Conservation (phyloP, 768 basidiomycete species). For the Rhizopogon sp. region DNA sequence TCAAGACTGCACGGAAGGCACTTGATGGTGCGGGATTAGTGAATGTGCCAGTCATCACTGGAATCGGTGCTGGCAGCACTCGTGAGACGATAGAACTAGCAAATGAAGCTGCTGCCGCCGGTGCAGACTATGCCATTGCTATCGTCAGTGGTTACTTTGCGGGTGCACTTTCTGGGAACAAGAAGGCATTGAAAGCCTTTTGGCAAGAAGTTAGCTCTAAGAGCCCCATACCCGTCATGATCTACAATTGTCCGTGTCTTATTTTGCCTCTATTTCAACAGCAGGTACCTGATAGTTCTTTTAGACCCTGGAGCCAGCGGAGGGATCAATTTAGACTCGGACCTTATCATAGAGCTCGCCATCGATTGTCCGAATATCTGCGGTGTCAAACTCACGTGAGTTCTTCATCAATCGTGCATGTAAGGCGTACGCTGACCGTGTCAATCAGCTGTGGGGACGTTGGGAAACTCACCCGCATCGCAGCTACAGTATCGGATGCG, state of each 20-base stretch:
- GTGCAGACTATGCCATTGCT: constrained; percentile 84
- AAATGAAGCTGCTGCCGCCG: constrained; percentile 74
- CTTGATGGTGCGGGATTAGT: constrained; percentile 62
- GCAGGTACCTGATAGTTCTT: not conserved
- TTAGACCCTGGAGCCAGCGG: constrained; percentile 82
- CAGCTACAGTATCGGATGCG: constrained; percentile 55
- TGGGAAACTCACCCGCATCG: constrained; percentile 85
- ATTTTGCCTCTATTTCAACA: constrained; percentile 2
- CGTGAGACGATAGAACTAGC: constrained; percentile 75
- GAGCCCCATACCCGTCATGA: constrained; percentile 82
- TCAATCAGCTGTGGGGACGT: constrained; percentile 76
- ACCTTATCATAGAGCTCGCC: constrained; percentile 79
- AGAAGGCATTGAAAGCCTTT: constrained; percentile 69
- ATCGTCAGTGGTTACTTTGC: constrained; percentile 88
- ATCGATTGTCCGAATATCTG: constrained; percentile 68
- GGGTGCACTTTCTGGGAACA: constrained; percentile 58
- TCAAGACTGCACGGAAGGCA: constrained; percentile 62
- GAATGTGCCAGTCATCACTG: constrained; percentile 67
- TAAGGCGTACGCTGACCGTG: constrained; percentile 6
- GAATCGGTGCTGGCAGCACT: constrained; percentile 81
- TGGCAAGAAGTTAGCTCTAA: constrained; percentile 73
- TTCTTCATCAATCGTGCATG: constrained; percentile 8
- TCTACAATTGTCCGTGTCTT: constrained; percentile 72
- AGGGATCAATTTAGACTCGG: constrained; percentile 89
- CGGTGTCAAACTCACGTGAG: constrained; percentile 88